A percentile compares a stretch with the other conserved stretches of the same genome.
These are phyloP conservation scores for Zygnema cylindricum DNA, from an alignment of 139 green algal species.

Conservation along the genomic window DNA sequence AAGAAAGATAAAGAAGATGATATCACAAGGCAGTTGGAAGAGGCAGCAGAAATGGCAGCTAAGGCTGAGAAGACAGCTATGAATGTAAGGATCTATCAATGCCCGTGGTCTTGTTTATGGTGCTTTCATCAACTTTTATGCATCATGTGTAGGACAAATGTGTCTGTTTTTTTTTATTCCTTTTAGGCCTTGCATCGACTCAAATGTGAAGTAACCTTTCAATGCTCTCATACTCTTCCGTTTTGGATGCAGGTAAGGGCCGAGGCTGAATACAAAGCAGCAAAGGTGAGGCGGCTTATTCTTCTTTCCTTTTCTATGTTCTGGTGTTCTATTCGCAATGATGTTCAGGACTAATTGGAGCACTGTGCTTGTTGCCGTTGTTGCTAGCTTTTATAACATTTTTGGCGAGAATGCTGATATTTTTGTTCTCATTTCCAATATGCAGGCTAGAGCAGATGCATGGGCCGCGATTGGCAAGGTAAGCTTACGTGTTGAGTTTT, in stretches of 20 bases:
- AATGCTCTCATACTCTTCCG: background rate
- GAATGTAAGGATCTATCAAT: constrained; percentile 53
- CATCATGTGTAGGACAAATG: too few species aligned
- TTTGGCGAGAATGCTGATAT: background rate
- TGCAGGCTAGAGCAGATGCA: constrained; percentile 36
- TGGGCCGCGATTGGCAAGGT: constrained; percentile 37
- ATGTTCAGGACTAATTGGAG: too few species aligned
- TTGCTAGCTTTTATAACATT: background rate
- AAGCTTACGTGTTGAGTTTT: background rate
- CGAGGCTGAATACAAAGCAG: constrained; percentile 6
- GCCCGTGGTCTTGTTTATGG: constrained; percentile 65
- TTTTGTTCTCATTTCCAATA: too few species aligned
- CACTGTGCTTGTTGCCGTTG: background rate
- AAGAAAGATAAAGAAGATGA: background rate
- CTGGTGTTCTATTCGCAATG: too few species aligned
- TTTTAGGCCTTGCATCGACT: too few species aligned
- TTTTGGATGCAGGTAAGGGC: constrained; percentile 49
- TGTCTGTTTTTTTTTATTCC: too few species aligned
- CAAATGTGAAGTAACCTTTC: too few species aligned
- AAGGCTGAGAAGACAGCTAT: background rate
- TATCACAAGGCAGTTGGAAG: constrained; percentile 4
- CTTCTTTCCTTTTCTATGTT: too few species aligned
- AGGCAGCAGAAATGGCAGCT: background rate
- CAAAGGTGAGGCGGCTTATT: constrained; percentile 20
- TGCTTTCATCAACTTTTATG: constrained; percentile 48